Conservation (phyloP, 495 filamentous ascomycete species). For the Daldinia grandis region DNA sequence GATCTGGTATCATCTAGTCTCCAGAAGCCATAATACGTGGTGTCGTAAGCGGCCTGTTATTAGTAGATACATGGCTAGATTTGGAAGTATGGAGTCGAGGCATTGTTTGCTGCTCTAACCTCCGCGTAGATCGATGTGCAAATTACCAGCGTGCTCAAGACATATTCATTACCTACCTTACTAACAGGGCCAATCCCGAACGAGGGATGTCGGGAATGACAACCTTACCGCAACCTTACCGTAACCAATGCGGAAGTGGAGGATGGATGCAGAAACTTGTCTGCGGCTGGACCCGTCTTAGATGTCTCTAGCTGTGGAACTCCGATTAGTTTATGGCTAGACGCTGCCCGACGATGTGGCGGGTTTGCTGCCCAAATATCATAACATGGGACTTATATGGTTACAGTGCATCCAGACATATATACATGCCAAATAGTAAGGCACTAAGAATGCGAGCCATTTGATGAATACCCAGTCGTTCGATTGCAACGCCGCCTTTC, state of each 20-base stretch:
- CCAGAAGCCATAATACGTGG: conserved; percentile 31
- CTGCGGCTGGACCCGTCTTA: conserved; percentile 36
- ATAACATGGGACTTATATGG: conserved; percentile 28
- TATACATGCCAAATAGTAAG: conserved; percentile 29
- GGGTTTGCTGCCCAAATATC: conserved; percentile 41
- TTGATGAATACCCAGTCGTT: conserved; percentile 29
- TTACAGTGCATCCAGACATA: conserved; percentile 28
- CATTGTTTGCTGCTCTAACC: conserved; percentile 26
- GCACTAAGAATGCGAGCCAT: conserved; percentile 29
- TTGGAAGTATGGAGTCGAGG: conserved; percentile 29
- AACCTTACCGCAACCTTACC: conserved; percentile 35
- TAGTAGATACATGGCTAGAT: conserved; percentile 26
- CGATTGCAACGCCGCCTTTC: conserved; percentile 26
- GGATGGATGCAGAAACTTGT: conserved; percentile 31
- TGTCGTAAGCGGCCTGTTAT: conserved; percentile 29
- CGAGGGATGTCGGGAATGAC: conserved; percentile 23
- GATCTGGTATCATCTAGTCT: conserved; percentile 13
- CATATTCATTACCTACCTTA: conserved; percentile 16
- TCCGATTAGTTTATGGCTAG: conserved; percentile 26
- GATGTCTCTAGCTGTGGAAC: conserved; percentile 33
- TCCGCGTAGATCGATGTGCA: conserved; percentile 24
- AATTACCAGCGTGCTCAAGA: conserved; percentile 20
- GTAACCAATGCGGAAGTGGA: conserved; percentile 26
- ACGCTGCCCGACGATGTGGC: conserved; percentile 35
- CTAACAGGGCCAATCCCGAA: conserved; percentile 31